Percentiles rank a stretch among this genome's conserved stretches.
Conservation (phyloP, 768 basidiomycete species). For the Vishniacozyma victoriae region DNA sequence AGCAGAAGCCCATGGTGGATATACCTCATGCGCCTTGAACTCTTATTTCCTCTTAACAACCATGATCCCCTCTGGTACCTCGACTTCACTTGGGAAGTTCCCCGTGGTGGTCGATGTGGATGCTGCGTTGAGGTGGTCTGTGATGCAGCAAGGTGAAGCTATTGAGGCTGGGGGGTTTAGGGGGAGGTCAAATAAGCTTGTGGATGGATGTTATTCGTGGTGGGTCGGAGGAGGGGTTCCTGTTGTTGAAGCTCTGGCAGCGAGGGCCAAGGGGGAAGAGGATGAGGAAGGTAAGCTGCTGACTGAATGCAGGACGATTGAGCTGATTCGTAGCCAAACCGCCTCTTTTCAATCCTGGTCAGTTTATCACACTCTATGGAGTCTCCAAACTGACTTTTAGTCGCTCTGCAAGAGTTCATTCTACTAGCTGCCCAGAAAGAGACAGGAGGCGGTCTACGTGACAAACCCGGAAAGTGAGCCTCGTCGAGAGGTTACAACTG, state of each 20-base stretch:
- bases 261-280: slow-evolving; percentile 14
- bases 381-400: slow-evolving; percentile 15
- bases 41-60: slow-evolving; percentile 70
- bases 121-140: slow-evolving; percentile 70
- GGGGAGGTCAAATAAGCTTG: slow-evolving; percentile 94
- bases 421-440: slow-evolving; percentile 78
- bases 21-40: slow-evolving; percentile 88
- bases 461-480: slow-evolving; percentile 88
- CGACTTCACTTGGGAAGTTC: slow-evolving; percentile 14
- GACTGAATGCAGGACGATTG: slow-evolving; percentile 53
- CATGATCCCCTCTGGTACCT: slow-evolving; percentile 8
- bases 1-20: slow-evolving; percentile 96
- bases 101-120: slow-evolving; percentile 56
- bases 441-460: slow-evolving; percentile 68
- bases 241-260: slow-evolving; percentile 58
- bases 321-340: too few species aligned
- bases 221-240: slow-evolving; percentile 90
- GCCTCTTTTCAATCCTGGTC: slow-evolving; percentile 40
- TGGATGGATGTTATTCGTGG: slow-evolving; percentile 99
- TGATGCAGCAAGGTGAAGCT: slow-evolving; percentile 74
- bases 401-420: slow-evolving; percentile 81
- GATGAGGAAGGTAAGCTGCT: slow-evolving; percentile 12
- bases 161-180: slow-evolving; percentile 85
- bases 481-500: not conserved
- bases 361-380: slow-evolving; percentile 5